phyloP scores from a whole-genome alignment of 2,329 filamentous ascomycete species.

The Aspergillus pseudoterreus region DNA sequence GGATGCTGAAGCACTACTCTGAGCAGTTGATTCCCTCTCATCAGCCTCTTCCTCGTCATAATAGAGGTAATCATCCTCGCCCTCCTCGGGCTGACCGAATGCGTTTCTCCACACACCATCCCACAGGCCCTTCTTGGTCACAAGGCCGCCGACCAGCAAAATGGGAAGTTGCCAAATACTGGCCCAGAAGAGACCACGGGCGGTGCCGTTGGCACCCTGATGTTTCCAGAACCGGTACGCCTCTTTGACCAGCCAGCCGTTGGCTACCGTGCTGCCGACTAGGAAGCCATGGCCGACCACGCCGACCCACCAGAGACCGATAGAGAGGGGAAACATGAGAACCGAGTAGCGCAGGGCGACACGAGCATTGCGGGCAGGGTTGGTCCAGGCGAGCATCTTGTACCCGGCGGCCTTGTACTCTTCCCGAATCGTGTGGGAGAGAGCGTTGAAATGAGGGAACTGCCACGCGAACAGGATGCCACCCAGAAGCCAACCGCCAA shows the following conservation, averaged over 20 bases:
- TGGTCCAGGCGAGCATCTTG: constrained; percentile 77
- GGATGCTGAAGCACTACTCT: constrained; percentile 1
- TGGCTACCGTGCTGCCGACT: constrained; percentile 73
- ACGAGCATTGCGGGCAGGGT: constrained; percentile 77
- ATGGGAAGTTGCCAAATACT: constrained; percentile 94
- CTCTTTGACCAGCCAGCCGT: constrained; percentile 78
- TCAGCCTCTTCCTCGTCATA: constrained; percentile 51
- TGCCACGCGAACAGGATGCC: constrained; percentile 90
- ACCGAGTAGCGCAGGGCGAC: constrained; percentile 86
- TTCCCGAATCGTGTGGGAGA: constrained; percentile 82
- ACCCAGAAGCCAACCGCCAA: constrained; percentile 86
- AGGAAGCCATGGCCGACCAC: constrained; percentile 86
- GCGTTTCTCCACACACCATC: constrained; percentile 71
- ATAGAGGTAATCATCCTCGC: constrained; percentile 53
- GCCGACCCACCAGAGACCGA: constrained; percentile 71
- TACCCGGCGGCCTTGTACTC: constrained; percentile 75
- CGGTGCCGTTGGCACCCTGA: constrained; percentile 74
- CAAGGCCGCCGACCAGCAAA: constrained; percentile 82
- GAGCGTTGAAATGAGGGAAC: constrained; percentile 95
- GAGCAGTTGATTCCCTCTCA: not conserved
- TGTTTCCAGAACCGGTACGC: constrained; percentile 77
- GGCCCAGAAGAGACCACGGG: constrained; percentile 88
- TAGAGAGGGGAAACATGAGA: constrained; percentile 80
- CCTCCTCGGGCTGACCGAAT: constrained; percentile 56
- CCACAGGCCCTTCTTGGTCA: constrained; percentile 93